Evolutionary conservation across 441 rosid genomes (phyloP), one percentile per base, ranked within the genome.

Genomic region (Lepidium campestre): DNA sequence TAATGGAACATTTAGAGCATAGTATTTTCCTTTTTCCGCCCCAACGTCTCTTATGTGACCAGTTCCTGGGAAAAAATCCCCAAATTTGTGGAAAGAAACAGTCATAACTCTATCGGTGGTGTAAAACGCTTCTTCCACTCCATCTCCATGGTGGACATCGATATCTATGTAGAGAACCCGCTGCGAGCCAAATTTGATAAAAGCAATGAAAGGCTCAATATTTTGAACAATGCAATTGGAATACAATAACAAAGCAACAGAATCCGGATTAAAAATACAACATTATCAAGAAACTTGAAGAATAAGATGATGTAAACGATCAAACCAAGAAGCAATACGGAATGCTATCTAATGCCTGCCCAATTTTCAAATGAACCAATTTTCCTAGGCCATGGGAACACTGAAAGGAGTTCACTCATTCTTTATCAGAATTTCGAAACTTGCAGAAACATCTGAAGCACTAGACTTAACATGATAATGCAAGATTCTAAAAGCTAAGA

Each of bases 71-170:
- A 94, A 94, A 82, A 85, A 93, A 71, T 93, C 99, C 50, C 99
- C 99, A 72, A 78, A 91, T 77, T 93, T 91, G 76, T 93, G 99
- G 73, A 93, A 93, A 50, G 99, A 93, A 50, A 91, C 96, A 2
- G 97, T 93, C 97, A 93, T 91, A 23, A 91, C 97, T 79, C 99
- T 88, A 74, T 93, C 97, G 6, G 96, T 91, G 11, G 96, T 86
- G 64, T 87, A 93, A 78, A 93, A 93, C 39, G 99, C 99, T 74
- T 93, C 99, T 67, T 93, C 99, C n/a, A 93, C 99, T 32, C 99
- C 99, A 63, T 93, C 99, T 39, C 99, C 99, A 46, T 93, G 99
- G 73, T 93, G 99, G 4, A 93, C 96, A 84, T 93, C 99, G 34
- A 93, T 91, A 71, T 93, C 99, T 19, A 93, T 85, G 67, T 93